Base-by-base conservation (phyloP, 208 protist species). In the Acanthamoeba quina region DNA sequence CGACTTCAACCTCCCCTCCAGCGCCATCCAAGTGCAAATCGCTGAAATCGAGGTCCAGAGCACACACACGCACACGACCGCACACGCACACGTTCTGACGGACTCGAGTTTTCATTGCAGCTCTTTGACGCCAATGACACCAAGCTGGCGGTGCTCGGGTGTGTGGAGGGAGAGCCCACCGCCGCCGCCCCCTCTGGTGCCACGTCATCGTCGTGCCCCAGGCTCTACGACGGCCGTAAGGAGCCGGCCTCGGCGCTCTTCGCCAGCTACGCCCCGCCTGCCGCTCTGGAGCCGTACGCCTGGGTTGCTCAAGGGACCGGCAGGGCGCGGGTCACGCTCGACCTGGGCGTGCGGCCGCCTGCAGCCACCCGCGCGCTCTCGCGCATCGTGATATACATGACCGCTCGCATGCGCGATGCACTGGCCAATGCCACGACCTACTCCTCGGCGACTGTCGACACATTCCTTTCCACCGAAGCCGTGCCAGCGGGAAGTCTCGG, bases 321-420 rank as follows among this genome's bases (percentile, higher is more conserved):
- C 47, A 7, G 10, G n/a, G 76, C 41, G 41, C 37, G 76, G 26
- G 44, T 85, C 19, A 85, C 76, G 26, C 49, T 85, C 47, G 76
- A 85, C 13, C 76, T 85, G 13, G 76, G 76, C 41, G 37, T n/a
- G 6, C n/a, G 26, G 10, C 44, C 76, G 19, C 17, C 76, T 0
- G 21, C 37, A 7, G 15, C 56, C 21, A 15, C 47, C 10, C 47
- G 47, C 34, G 44, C 31, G 5, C 21, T 85, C 17, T 52, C 76
- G 19, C 76, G 76, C 26, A 85, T 85, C 47, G 76, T 85, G 26
- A 34, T 85, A 21, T 60, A 60, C 47, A 85, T 85, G 76, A 58
- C 76, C 17, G 37, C 76, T 19, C 24, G 21, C 47, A 85, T 85
- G 76, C 76, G 76, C 76, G 76, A 85, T 47, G 47, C n/a, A 11